These are phyloP conservation scores for Penicillium sp. DNA, from an alignment of 2,329 filamentous ascomycete species.

Conservation along the genomic window DNA sequence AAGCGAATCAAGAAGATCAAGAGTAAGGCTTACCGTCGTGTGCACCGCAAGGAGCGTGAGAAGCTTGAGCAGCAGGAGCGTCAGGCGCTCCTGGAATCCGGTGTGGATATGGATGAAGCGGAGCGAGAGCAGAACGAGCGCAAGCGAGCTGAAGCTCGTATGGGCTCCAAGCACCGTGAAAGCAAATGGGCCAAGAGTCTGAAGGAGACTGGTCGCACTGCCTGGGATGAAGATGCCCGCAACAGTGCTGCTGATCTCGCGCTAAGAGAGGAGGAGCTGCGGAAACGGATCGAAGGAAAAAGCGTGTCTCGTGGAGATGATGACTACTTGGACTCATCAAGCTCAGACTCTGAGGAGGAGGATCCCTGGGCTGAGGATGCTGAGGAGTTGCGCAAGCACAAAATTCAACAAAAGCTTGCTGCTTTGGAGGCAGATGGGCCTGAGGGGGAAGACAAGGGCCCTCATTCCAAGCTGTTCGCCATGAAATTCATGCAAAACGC, in stretches of 20 bases:
- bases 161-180: conserved; percentile 82
- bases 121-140: conserved; percentile 71
- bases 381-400: conserved; percentile 41
- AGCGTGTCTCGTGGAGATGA: conserved; percentile 65
- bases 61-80: conserved; percentile 61
- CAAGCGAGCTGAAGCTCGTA: conserved; percentile 78
- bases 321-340: conserved; percentile 54
- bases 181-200: conserved; percentile 91
- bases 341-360: conserved; percentile 64
- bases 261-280: conserved; percentile 78
- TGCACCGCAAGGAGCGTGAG: conserved; percentile 81
- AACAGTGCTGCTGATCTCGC: conserved; percentile 80
- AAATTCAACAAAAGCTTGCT: conserved; percentile 46
- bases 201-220: conserved; percentile 75
- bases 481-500: conserved; percentile 97
- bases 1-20: conserved; percentile 99
- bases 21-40: conserved; percentile 89
- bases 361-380: conserved; percentile 62
- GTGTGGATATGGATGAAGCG: conserved; percentile 65
- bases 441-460: conserved; percentile 42
- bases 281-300: conserved; percentile 77
- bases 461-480: conserved; percentile 70
- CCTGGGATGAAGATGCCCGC: conserved; percentile 87
- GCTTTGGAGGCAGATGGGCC: conserved; percentile 55
- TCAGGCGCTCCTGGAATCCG: conserved; percentile 62